Conservation (phyloP, 768 basidiomycete genomes). For the Strobilomyces confusus region DNA sequence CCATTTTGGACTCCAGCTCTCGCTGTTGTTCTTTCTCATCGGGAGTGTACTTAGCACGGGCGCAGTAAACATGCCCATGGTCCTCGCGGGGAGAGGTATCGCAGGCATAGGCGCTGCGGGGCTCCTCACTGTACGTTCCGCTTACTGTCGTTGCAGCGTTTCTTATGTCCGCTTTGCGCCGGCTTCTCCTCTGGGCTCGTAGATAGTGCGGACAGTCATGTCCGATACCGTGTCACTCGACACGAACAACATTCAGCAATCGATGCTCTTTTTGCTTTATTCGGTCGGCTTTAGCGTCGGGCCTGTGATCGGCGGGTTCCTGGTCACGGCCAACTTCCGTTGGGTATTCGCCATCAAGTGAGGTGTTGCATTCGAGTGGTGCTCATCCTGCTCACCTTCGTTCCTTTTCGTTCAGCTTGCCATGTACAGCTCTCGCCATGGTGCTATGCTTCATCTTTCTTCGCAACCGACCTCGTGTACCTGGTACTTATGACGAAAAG, state of each 20-base stretch:
- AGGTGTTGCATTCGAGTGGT: conserved; percentile 5
- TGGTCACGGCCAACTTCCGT: conserved; percentile 40
- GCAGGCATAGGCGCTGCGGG: conserved; percentile 50
- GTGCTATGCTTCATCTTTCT: conserved; percentile 40
- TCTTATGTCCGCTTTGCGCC: neutral
- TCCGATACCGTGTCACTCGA: conserved; percentile 42
- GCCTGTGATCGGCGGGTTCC: conserved; percentile 40
- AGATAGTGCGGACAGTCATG: conserved; percentile 42
- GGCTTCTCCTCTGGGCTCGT: neutral
- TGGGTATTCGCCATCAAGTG: conserved; percentile 58
- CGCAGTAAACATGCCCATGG: conserved; percentile 41
- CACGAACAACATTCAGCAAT: conserved; percentile 40
- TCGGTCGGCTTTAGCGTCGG: conserved; percentile 40
- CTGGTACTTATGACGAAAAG: conserved; percentile 13
- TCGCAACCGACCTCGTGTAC: conserved; percentile 25
- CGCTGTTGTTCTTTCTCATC: conserved; percentile 42
- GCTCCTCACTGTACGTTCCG: conserved; percentile 30
- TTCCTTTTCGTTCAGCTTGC: conserved; percentile 32
- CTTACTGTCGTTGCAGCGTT: neutral
- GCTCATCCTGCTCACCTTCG: neutral
- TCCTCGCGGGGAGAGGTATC: conserved; percentile 45
- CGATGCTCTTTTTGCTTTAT: conserved; percentile 42
- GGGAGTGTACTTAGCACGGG: conserved; percentile 48
- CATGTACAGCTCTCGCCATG: conserved; percentile 34
- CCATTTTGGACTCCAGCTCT: conserved; percentile 42